Conservation (phyloP, 345 rosid species). For the Ailanthus altissimus region DNA sequence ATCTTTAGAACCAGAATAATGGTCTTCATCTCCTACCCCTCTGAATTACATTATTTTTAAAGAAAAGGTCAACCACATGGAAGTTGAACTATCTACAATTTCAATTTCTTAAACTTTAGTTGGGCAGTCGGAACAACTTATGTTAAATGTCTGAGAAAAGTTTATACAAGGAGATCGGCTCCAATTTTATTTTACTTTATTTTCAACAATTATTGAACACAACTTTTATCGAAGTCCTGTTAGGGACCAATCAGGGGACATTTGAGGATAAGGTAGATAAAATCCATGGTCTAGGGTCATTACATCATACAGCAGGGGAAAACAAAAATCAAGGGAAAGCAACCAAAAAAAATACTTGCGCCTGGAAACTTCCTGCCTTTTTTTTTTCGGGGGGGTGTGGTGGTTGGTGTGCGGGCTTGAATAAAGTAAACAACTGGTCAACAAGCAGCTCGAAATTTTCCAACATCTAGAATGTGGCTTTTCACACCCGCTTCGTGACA, state of each 20-base stretch:
- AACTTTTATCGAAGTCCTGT: neutral
- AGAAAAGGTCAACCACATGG: neutral
- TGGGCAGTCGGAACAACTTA: neutral
- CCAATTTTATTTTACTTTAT: too few relatives aligned
- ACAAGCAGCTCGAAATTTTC: too few relatives aligned
- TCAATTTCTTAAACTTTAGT: neutral
- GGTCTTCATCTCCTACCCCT: too few relatives aligned
- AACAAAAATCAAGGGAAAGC: neutral
- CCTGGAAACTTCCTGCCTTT: slow-evolving; percentile 22
- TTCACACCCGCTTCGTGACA: slow-evolving; percentile 4
- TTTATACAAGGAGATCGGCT: neutral
- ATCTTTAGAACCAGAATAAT: too few relatives aligned
- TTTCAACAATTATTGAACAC: neutral
- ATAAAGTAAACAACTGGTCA: neutral
- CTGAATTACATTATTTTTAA: too few relatives aligned
- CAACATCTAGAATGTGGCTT: slow-evolving; percentile 1
- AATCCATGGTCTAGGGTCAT: neutral
- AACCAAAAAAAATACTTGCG: neutral
- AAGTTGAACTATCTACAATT: neutral
- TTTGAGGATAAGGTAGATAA: neutral
- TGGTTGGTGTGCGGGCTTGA: too few relatives aligned
- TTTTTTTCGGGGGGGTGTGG: too few relatives aligned
- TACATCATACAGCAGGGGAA: neutral
- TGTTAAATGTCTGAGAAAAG: neutral
- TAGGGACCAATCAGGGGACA: neutral